A percentile compares a stretch with the other conserved stretches of the same genome.
These are phyloP conservation scores for Coprinellus micaceus DNA, from an alignment of 768 basidiomycete species.

Conservation along the genomic window DNA sequence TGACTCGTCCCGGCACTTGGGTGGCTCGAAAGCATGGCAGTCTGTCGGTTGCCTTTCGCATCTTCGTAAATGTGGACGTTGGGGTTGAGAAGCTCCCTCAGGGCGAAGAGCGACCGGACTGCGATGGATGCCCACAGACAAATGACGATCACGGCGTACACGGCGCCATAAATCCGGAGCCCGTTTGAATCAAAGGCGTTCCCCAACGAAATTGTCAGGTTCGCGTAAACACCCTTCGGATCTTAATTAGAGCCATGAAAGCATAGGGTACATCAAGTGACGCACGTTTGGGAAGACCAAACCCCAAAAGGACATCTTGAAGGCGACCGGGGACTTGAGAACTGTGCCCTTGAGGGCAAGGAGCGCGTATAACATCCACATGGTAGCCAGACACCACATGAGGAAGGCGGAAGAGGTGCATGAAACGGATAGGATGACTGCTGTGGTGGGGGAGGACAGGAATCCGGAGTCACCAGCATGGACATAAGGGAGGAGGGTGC, in stretches of 20 bases:
- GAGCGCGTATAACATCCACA: conserved; percentile 59
- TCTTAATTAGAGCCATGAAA: neutral
- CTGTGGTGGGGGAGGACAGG: conserved; percentile 28
- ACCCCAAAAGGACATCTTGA: conserved; percentile 62
- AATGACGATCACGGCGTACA: conserved; percentile 48
- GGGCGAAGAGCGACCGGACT: conserved; percentile 33
- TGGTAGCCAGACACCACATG: conserved; percentile 60
- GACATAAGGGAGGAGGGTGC: conserved; percentile 29
- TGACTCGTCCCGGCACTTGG: conserved; percentile 1
- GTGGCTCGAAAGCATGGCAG: neutral
- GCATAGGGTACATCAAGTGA: neutral
- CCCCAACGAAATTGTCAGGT: conserved; percentile 53
- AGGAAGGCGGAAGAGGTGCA: conserved; percentile 47
- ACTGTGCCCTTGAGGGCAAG: conserved; percentile 45
- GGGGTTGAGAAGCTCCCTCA: conserved; percentile 15
- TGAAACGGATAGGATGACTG: conserved; percentile 38
- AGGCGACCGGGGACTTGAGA: conserved; percentile 40
- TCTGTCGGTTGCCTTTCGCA: neutral
- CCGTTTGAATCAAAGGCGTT: conserved; percentile 47
- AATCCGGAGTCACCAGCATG: conserved; percentile 30
- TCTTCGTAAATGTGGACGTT: neutral
- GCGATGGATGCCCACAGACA: conserved; percentile 52
- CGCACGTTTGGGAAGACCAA: conserved; percentile 65
- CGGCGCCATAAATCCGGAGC: conserved; percentile 56
- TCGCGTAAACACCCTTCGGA: conserved; percentile 52